A percentile compares a stretch with the other conserved stretches of the same genome.
These are phyloP conservation scores for Mortierella sp. DNA, from an alignment of 371 early-diverging fungal genomes.

Conservation along the genomic window DNA sequence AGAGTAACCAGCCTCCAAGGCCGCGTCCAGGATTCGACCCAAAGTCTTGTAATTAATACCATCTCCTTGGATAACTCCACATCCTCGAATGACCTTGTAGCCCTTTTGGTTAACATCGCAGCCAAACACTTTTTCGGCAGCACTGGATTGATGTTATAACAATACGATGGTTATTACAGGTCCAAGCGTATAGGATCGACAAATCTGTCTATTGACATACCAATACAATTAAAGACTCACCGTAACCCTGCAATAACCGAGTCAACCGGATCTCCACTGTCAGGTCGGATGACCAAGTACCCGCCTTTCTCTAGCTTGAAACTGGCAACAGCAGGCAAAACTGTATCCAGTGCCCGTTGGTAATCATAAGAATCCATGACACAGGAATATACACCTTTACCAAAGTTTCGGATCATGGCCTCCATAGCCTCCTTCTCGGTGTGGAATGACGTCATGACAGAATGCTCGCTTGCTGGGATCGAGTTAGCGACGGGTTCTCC, in stretches of 20 bases:
- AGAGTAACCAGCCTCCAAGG: constrained; percentile 68
- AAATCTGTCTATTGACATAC: no score
- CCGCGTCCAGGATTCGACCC: constrained; percentile 66
- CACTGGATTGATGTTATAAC: constrained; percentile 48
- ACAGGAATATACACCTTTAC: constrained; percentile 79
- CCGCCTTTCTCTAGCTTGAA: constrained; percentile 74
- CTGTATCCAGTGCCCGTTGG: constrained; percentile 70
- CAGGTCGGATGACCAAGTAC: constrained; percentile 84
- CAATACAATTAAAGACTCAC: constrained; percentile 34
- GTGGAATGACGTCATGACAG: constrained; percentile 82
- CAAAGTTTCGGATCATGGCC: constrained; percentile 72
- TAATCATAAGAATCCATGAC: constrained; percentile 88
- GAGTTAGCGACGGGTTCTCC: constrained; percentile 79
- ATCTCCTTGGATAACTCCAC: constrained; percentile 88
- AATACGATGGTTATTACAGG: not conserved
- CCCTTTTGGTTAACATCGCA: constrained; percentile 74
- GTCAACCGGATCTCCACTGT: constrained; percentile 84
- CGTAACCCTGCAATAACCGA: constrained; percentile 77
- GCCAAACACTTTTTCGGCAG: constrained; percentile 82
- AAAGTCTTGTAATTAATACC: constrained; percentile 71
- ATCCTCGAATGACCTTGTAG: constrained; percentile 71
- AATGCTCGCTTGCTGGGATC: constrained; percentile 92
- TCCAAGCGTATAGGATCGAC: not conserved
- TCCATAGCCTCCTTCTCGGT: constrained; percentile 79
- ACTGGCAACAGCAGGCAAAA: constrained; percentile 75